A percentile compares a stretch with the other conserved stretches of the same genome.
Conservation (phyloP, 352 stramenopile genomes). For the Phytophthora sojae region DNA sequence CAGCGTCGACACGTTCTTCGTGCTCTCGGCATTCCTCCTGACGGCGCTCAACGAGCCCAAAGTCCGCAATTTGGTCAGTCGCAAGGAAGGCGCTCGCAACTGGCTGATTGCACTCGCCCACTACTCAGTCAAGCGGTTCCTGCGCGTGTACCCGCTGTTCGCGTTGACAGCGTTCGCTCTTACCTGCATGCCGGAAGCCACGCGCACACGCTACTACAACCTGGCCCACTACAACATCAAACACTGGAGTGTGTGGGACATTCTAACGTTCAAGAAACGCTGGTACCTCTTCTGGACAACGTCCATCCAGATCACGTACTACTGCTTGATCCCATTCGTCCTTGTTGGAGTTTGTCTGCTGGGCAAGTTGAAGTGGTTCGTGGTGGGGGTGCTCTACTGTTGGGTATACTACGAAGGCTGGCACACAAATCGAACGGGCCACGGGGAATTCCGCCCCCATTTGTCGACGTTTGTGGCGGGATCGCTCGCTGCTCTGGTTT, state of each 20-base stretch:
- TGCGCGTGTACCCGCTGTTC: slow-evolving; percentile 21
- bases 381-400: slow-evolving; percentile 6
- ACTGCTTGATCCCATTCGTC: slow-evolving; percentile 46
- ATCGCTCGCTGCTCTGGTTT: slow-evolving; percentile 11
- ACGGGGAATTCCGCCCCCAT: slow-evolving; percentile 5
- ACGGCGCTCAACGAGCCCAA: neutral
- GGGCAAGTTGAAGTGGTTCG: slow-evolving; percentile 8
- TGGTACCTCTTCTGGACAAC: slow-evolving; percentile 40
- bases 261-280: neutral
- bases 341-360: slow-evolving; percentile 14
- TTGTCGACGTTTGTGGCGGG: slow-evolving; percentile 18
- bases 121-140: slow-evolving; percentile 2
- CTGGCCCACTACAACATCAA: slow-evolving; percentile 6
- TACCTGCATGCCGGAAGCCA: slow-evolving; percentile 5
- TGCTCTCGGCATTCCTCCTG: neutral
- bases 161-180: neutral
- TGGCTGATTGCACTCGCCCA: neutral
- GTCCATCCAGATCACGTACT: slow-evolving; percentile 49
- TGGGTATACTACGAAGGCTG: slow-evolving; percentile 23
- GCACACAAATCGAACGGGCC: neutral
- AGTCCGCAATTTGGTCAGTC: neutral
- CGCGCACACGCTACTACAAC: slow-evolving; percentile 12
- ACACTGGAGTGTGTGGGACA: slow-evolving; percentile 1
- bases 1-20: slow-evolving; percentile 6
- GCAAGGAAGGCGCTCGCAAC: neutral